Conservation (phyloP, 179 eudicot genomes). For the Vitellaria paradoxa region DNA sequence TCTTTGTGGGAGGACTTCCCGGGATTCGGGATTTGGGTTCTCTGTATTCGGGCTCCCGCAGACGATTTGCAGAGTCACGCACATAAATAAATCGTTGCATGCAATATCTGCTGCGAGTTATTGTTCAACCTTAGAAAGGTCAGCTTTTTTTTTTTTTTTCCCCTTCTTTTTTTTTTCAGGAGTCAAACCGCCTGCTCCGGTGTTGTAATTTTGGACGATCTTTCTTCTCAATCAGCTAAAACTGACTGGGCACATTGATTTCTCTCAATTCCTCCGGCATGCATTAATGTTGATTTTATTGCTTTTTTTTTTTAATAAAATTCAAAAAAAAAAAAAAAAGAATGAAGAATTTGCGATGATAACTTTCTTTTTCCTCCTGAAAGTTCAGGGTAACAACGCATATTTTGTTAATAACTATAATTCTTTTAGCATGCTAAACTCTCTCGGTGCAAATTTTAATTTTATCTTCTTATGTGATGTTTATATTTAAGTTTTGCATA, state of each 20-base stretch:
- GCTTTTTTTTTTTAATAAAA: not conserved
- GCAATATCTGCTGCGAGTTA: not conserved
- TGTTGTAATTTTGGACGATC: not conserved
- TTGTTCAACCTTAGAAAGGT: not conserved
- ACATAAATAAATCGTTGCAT: not conserved
- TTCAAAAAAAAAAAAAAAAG: not conserved
- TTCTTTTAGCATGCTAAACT: too few relatives aligned
- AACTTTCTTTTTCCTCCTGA: not conserved
- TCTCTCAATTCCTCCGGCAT: not conserved
- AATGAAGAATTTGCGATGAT: not conserved
- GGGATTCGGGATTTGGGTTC: slow-evolving; percentile 1
- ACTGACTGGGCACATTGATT: not conserved
- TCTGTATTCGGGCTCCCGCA: too few relatives aligned
- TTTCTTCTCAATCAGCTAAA: slow-evolving; percentile 9
- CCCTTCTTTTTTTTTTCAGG: not conserved
- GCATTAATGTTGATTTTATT: not conserved
- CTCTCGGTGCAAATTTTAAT: too few relatives aligned
- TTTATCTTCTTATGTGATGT: not conserved
- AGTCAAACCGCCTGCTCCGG: not conserved
- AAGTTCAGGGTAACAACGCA: not conserved
- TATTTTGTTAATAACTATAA: too few relatives aligned
- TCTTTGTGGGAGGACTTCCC: slow-evolving; percentile 8
- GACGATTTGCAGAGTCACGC: too few relatives aligned
- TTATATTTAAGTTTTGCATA: not conserved
- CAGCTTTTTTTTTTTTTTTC: not conserved